Percentiles rank a stretch among this genome's conserved stretches.
Evolutionary conservation across 2,329 filamentous ascomycete species (phyloP).

Genomic region (Monosporascus sp.): DNA sequence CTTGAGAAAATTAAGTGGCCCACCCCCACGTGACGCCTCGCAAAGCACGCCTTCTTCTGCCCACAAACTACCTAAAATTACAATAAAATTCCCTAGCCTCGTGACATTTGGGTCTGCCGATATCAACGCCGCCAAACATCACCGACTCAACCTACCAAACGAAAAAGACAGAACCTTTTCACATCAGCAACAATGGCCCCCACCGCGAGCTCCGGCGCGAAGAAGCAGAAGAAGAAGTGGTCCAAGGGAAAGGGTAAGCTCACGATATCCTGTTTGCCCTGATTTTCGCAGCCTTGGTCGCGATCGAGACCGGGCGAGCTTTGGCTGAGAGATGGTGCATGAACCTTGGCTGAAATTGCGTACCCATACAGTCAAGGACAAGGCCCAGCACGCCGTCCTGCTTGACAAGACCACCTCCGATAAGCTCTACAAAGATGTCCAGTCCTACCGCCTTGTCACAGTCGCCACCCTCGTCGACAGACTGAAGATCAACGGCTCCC

Average conservation of each 20-base stretch:
- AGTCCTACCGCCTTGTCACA: constrained; percentile 99
- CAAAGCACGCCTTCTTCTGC: neutral
- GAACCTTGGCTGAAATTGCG: constrained; percentile 14
- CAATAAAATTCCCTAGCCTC: neutral
- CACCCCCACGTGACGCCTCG: neutral
- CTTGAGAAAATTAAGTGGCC: too few relatives aligned
- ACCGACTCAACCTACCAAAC: constrained; percentile 20
- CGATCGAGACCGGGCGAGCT: neutral
- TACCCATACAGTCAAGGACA: constrained; percentile 79
- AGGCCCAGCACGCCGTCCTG: constrained; percentile 98
- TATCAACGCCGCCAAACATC: constrained; percentile 14
- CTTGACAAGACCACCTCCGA: constrained; percentile 97
- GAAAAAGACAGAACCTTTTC: constrained; percentile 29
- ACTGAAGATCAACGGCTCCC: constrained; percentile 99
- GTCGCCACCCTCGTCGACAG: constrained; percentile 97
- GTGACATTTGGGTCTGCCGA: neutral
- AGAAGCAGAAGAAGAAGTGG: constrained; percentile 84
- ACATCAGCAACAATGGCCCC: constrained; percentile 33
- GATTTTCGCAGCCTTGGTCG: neutral
- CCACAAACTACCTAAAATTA: neutral
- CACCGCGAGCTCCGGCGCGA: constrained; percentile 53
- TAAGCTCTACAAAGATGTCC: constrained; percentile 99
- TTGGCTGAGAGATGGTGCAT: neutral
- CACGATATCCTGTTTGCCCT: constrained; percentile 1
- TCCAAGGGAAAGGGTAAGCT: constrained; percentile 64